Evolutionary conservation across 2,329 filamentous ascomycete species (phyloP).

Genomic region (Xylariaceae sp.): DNA sequence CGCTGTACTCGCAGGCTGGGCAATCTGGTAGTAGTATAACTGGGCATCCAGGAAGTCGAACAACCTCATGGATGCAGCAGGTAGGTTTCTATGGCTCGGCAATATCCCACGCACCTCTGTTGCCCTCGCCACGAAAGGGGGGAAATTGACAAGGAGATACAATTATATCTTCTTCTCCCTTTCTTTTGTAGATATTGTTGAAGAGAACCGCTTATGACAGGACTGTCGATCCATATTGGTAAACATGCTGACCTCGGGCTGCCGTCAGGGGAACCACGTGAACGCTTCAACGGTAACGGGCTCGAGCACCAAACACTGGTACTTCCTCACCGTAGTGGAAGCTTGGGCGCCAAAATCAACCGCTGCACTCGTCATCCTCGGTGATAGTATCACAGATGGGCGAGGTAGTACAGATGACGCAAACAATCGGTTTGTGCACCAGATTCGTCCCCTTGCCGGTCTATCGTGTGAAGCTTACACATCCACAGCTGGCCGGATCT

Average conservation of each 20-base stretch:
- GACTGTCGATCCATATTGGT: no score
- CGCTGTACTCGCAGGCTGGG: constrained; percentile 52
- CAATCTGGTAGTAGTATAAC: constrained; percentile 56
- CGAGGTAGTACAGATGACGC: constrained; percentile 56
- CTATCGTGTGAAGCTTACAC: constrained; percentile 4
- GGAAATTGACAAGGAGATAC: no score
- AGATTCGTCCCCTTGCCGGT: not conserved
- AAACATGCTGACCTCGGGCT: no score
- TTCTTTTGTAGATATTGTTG: no score
- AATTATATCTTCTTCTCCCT: no score
- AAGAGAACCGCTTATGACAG: no score
- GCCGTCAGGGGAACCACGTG: constrained; percentile 55
- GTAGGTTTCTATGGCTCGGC: no score
- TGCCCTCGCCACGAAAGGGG: no score
- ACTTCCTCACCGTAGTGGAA: constrained; percentile 58
- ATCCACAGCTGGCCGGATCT: constrained; percentile 50
- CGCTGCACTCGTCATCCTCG: constrained; percentile 50
- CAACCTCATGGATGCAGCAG: constrained; percentile 53
- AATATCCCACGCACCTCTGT: no score
- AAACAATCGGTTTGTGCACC: constrained; percentile 47
- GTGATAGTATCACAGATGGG: constrained; percentile 66
- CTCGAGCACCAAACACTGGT: constrained; percentile 40
- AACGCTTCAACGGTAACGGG: constrained; percentile 42
- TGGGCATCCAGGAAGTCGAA: constrained; percentile 60
- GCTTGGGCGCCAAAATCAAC: constrained; percentile 43